Evolutionary conservation across 257 asterid genomes (phyloP).

Genomic region (Rauvolfia tetraphylla): DNA sequence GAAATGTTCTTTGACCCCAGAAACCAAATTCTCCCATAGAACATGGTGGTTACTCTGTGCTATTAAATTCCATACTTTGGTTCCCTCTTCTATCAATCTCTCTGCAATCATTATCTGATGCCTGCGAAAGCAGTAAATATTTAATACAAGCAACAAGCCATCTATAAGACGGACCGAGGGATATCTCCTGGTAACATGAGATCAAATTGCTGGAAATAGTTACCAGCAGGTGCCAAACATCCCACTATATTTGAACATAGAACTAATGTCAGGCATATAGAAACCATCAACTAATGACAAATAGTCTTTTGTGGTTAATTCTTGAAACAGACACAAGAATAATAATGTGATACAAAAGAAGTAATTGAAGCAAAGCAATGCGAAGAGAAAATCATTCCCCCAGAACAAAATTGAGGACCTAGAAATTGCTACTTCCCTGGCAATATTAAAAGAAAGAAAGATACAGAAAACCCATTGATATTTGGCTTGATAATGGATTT

Average conservation of each 20-base stretch:
- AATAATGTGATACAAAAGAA: not conserved
- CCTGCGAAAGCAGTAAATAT: slow-evolving; percentile 38
- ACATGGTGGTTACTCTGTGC: slow-evolving; percentile 52
- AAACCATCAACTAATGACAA: not conserved
- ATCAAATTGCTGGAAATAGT: not conserved
- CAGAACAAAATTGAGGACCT: not conserved
- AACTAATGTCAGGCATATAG: not conserved
- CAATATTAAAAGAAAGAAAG: not conserved
- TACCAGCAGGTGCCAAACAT: not conserved
- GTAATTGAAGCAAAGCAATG: not conserved
- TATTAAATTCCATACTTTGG: slow-evolving; percentile 60
- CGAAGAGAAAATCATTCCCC: not conserved
- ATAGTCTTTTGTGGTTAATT: not conserved
- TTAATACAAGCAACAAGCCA: not conserved
- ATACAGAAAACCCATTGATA: not conserved
- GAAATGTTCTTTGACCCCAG: slow-evolving; percentile 51
- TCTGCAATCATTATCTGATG: slow-evolving; percentile 69
- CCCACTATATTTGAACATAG: not conserved
- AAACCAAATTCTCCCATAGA: slow-evolving; percentile 64
- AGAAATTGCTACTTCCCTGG: not conserved
- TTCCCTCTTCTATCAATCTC: slow-evolving; percentile 73
- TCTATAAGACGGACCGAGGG: not conserved
- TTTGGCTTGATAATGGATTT: not conserved
- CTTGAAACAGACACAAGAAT: not conserved
- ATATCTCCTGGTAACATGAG: not conserved